These are phyloP conservation scores for Ulvella scutata DNA, from an alignment of 139 green algal species.

Conservation along the genomic window DNA sequence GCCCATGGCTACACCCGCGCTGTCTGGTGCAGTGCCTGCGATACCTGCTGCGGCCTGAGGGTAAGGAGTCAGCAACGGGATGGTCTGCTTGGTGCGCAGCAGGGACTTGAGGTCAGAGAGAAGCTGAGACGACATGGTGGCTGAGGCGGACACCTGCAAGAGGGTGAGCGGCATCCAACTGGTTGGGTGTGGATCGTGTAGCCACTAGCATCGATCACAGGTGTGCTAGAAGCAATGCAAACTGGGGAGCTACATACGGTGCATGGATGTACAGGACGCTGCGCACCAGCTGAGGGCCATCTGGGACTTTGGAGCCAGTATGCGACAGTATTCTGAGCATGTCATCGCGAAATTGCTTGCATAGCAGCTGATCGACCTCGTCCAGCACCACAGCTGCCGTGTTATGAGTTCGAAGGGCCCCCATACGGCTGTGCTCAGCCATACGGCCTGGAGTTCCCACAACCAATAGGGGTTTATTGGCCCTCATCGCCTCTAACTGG, in stretches of 20 bases:
- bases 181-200: too few species aligned
- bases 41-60: background rate
- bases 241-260: slow-evolving; percentile 55
- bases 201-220: too few species aligned
- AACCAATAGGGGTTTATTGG: slow-evolving; percentile 68
- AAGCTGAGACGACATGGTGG: background rate
- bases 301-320: background rate
- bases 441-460: slow-evolving; percentile 90
- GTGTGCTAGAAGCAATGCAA: slow-evolving; percentile 8
- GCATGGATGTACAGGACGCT: background rate
- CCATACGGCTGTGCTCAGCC: slow-evolving; percentile 53
- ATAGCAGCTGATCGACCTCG: slow-evolving; percentile 22
- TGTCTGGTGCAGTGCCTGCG: background rate
- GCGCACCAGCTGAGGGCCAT: background rate
- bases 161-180: too few species aligned
- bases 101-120: background rate
- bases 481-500: slow-evolving; percentile 66
- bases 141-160: background rate
- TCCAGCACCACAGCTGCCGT: slow-evolving; percentile 47
- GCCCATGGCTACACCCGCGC: background rate
- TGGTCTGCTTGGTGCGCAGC: background rate
- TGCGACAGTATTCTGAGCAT: background rate
- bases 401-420: slow-evolving; percentile 29
- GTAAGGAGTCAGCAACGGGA: background rate
- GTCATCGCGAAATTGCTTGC: background rate